Percentiles rank a stretch among this genome's conserved stretches.
These are phyloP conservation scores for Digitaria exilis DNA, from an alignment of 202 grass and related monocot species.

Conservation along the genomic window DNA sequence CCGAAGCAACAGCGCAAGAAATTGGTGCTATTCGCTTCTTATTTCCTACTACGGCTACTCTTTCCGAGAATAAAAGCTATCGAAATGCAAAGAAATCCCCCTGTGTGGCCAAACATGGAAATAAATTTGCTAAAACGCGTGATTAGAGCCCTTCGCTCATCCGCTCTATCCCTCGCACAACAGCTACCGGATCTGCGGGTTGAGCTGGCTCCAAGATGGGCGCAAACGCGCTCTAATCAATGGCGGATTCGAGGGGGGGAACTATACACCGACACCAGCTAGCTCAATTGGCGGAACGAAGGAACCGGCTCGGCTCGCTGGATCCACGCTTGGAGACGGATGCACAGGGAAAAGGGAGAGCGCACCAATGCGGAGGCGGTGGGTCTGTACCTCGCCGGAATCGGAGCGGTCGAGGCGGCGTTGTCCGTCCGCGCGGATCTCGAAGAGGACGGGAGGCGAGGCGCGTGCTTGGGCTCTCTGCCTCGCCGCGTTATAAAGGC, in stretches of 20 bases:
- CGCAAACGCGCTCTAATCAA: neutral
- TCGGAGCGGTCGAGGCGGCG: conserved; percentile 10
- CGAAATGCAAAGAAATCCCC: conserved; percentile 11
- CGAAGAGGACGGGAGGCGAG: conserved; percentile 6
- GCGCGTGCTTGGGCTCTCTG: conserved; percentile 17
- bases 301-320: neutral
- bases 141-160: neutral
- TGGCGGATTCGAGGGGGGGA: neutral
- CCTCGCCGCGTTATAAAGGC: conserved; percentile 54
- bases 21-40: neutral
- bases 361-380: conserved; percentile 30
- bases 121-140: conserved; percentile 26
- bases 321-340: conserved; percentile 20
- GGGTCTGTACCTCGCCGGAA: conserved; percentile 44
- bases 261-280: neutral
- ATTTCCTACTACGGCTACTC: conserved; percentile 7
- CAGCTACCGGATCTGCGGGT: conserved; percentile 35
- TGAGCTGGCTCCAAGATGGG: conserved; percentile 21
- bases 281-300: neutral
- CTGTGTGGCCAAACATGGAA: conserved; percentile 14
- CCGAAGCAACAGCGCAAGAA: neutral
- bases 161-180: neutral
- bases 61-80: conserved; percentile 12
- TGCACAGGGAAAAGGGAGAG: neutral
- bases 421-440: conserved; percentile 44